phyloP scores from a whole-genome alignment of 2,329 filamentous ascomycete species.

The Penicillium rolfsii region DNA sequence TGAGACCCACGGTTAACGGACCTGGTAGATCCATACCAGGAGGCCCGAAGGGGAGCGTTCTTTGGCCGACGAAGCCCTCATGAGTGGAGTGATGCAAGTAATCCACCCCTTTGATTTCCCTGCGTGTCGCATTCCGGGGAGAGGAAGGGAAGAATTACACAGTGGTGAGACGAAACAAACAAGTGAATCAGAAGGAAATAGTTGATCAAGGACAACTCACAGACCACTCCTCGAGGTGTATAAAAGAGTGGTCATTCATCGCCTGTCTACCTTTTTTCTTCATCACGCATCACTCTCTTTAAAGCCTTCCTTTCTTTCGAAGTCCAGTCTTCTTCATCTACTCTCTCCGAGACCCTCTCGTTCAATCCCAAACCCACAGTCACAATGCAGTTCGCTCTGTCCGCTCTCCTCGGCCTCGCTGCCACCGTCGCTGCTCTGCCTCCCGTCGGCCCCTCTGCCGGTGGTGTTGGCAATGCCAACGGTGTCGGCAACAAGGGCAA shows the following conservation, averaged over 20 bases:
- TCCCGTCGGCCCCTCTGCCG: conserved; percentile 23
- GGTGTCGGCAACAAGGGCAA: conserved; percentile 39
- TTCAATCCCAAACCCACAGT: conserved; percentile 37
- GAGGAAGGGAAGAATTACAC: conserved; percentile 17
- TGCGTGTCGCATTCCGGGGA: conserved; percentile 38
- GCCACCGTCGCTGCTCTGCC: conserved; percentile 39
- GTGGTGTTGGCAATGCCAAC: conserved; percentile 30
- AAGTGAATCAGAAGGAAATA: conserved; percentile 10
- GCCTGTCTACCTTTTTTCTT: conserved; percentile 25
- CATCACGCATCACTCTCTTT: conserved; percentile 40
- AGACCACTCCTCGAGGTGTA: conserved; percentile 35
- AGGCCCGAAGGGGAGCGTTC: conserved; percentile 12
- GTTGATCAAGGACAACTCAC: conserved; percentile 16
- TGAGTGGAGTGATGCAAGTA: conserved; percentile 19
- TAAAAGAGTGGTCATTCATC: conserved; percentile 36
- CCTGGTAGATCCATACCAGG: conserved; percentile 34
- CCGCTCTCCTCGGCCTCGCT: conserved; percentile 41
- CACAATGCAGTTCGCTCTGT: conserved; percentile 45
- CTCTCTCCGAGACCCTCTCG: conserved; percentile 31
- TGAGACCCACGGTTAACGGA: conserved; percentile 15
- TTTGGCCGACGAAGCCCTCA: conserved; percentile 11
- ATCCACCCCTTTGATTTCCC: conserved; percentile 25
- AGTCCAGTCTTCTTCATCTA: conserved; percentile 31
- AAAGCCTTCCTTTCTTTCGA: conserved; percentile 31
- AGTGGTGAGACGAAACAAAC: conserved; percentile 15